Percentiles rank a stretch among this genome's conserved stretches.
phyloP scores from a whole-genome alignment of 1,139 yeast species.

The Candida tropicalis region DNA sequence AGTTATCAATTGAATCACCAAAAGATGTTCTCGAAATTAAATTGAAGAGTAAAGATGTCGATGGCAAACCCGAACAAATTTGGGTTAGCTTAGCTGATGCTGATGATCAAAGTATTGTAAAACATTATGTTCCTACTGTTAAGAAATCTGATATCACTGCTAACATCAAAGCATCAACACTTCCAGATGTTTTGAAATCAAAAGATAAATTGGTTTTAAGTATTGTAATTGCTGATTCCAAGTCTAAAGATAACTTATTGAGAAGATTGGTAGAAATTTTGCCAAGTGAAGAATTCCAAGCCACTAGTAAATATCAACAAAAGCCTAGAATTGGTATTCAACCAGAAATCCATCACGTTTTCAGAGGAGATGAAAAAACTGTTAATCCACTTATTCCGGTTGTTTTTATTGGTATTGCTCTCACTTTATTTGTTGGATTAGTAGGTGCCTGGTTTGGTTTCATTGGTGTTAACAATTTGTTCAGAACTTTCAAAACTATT shows the following conservation, averaged over 20 bases:
- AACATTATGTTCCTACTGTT: conserved; percentile 30
- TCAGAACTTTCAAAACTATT: conserved; percentile 31
- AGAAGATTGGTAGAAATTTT: conserved; percentile 35
- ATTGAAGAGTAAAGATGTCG: conserved; percentile 22
- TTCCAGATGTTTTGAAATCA: conserved; percentile 42
- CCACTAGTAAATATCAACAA: conserved; percentile 31
- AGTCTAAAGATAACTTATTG: conserved; percentile 24
- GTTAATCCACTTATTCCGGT: conserved; percentile 59
- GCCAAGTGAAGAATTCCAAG: conserved; percentile 34
- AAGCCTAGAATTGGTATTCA: conserved; percentile 45
- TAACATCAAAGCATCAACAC: conserved; percentile 31
- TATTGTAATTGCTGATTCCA: conserved; percentile 36
- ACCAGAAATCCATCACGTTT: conserved; percentile 73
- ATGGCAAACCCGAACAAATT: conserved; percentile 29
- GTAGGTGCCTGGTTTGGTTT: conserved; percentile 50
- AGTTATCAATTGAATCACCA: conserved; percentile 31
- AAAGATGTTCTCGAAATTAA: conserved; percentile 36
- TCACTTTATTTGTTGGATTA: conserved; percentile 45
- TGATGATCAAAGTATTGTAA: conserved; percentile 26
- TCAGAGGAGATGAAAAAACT: conserved; percentile 57
- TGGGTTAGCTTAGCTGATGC: conserved; percentile 28
- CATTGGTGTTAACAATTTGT: conserved; percentile 47
- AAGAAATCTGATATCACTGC: conserved; percentile 24
- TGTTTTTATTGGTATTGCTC: conserved; percentile 50
- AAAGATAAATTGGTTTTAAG: conserved; percentile 35